Evolutionary conservation across 2,329 filamentous ascomycete species (phyloP).

Genomic region (Xylaria sp.): DNA sequence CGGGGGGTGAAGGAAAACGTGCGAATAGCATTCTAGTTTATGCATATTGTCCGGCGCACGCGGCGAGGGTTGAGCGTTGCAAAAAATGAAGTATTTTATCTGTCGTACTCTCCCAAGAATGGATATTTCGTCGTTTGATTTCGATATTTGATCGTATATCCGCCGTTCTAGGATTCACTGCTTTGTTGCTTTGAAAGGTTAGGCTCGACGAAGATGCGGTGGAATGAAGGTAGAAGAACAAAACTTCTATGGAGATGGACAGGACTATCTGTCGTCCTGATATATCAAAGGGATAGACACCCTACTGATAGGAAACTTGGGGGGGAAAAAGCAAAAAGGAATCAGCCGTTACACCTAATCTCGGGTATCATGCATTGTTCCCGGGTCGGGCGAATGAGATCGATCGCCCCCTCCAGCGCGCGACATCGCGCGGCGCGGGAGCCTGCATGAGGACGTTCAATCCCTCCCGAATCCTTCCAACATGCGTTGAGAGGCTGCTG

Average conservation of each 20-base stretch:
- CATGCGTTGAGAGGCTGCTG: not conserved
- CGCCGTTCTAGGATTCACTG: not conserved
- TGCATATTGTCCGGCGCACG: slow-evolving; percentile 15
- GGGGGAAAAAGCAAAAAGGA: slow-evolving; percentile 7
- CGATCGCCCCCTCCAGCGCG: not conserved
- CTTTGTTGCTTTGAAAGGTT: not conserved
- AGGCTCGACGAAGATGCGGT: not conserved
- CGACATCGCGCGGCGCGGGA: not conserved
- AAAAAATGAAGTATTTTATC: slow-evolving; percentile 1
- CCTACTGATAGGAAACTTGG: not conserved
- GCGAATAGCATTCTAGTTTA: not conserved
- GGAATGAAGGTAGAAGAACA: no score
- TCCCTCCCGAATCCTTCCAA: not conserved
- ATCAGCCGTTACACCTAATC: slow-evolving; percentile 20
- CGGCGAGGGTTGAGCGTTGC: slow-evolving; percentile 1
- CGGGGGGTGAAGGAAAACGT: not conserved
- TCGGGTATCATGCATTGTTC: slow-evolving; percentile 5
- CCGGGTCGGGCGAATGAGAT: slow-evolving; percentile 17
- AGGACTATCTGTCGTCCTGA: no score
- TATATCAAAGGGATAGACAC: not conserved
- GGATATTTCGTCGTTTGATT: not conserved
- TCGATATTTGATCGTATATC: not conserved
- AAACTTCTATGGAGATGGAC: no score
- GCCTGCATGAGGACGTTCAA: slow-evolving; percentile 2
- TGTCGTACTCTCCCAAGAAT: not conserved